Conservation (phyloP, 2,329 filamentous ascomycete species). For the Chaetomium strumarium region DNA sequence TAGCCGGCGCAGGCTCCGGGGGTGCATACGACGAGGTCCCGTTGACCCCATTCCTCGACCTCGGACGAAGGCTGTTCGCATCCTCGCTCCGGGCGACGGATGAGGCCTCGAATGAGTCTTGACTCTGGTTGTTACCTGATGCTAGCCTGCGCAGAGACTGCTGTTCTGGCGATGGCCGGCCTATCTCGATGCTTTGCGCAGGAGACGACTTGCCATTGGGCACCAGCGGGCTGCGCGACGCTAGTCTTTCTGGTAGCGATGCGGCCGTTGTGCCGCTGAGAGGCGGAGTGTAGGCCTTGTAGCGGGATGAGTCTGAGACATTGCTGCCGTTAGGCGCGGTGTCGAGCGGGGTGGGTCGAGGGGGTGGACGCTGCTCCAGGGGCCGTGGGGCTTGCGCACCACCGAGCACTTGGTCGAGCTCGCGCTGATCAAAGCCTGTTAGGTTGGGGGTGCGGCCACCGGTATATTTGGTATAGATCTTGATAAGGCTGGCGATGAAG, state of each 20-base stretch:
- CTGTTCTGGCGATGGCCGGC: slow-evolving; percentile 36
- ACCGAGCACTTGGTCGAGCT: slow-evolving; percentile 70
- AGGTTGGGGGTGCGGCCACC: slow-evolving; percentile 75
- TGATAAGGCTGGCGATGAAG: slow-evolving; percentile 92
- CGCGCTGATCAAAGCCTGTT: slow-evolving; percentile 72
- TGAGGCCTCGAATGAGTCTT: slow-evolving; percentile 50
- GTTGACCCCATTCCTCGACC: slow-evolving; percentile 45
- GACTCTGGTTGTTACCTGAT: slow-evolving; percentile 46
- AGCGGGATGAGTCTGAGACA: slow-evolving; percentile 24
- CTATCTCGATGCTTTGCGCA: slow-evolving; percentile 47
- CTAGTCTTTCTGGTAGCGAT: slow-evolving; percentile 18
- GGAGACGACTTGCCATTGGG: slow-evolving; percentile 40
- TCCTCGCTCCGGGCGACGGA: slow-evolving; percentile 47
- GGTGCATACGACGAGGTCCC: slow-evolving; percentile 25
- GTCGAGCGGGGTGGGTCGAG: slow-evolving; percentile 21
- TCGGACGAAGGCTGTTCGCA: slow-evolving; percentile 42
- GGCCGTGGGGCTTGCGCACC: slow-evolving; percentile 31
- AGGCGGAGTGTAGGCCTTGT: slow-evolving; percentile 26
- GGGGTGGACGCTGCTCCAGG: slow-evolving; percentile 24
- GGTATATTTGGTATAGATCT: slow-evolving; percentile 96
- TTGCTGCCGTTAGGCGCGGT: slow-evolving; percentile 19
- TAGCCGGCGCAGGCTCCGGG: slow-evolving; percentile 25
- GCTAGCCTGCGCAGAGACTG: slow-evolving; percentile 42
- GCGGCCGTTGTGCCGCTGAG: slow-evolving; percentile 8
- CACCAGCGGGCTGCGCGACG: slow-evolving; percentile 28